phyloP scores from a whole-genome alignment of 1,284 basidiomycete species.

The Tremellales sp. region DNA sequence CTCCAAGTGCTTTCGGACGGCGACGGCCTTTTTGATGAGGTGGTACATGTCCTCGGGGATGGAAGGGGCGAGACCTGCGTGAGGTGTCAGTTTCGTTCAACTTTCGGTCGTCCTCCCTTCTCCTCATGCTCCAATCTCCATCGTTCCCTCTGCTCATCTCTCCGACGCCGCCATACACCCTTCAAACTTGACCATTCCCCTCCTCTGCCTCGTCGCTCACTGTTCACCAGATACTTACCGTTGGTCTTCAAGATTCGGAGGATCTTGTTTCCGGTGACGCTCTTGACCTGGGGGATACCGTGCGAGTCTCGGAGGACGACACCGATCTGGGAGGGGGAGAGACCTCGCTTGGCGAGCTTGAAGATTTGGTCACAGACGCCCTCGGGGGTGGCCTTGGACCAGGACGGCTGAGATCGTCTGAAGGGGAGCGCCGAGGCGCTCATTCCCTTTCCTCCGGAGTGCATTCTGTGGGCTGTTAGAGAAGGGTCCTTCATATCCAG shows the following conservation, averaged over 20 bases:
- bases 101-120: constrained; percentile 1
- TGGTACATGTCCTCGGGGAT: constrained; percentile 99
- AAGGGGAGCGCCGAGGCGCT: constrained; percentile 97
- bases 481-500: background rate
- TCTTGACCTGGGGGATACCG: constrained; percentile 91
- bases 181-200: background rate
- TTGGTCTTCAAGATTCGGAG: constrained; percentile 95
- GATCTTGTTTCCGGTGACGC: constrained; percentile 99
- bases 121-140: background rate
- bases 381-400: constrained; percentile 95
- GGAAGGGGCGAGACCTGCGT: constrained; percentile 86
- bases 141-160: background rate
- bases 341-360: constrained; percentile 96
- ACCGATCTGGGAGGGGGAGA: constrained; percentile 97
- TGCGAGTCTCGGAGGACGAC: constrained; percentile 97
- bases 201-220: background rate
- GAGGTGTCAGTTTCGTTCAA: constrained; percentile 6
- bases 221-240: constrained; percentile 60
- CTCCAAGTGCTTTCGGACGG: constrained; percentile 98
- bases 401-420: constrained; percentile 88
- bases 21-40: constrained; percentile 99
- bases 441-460: constrained; percentile 98
- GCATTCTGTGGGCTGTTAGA: constrained; percentile 60
- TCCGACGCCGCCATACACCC: background rate
- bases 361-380: constrained; percentile 94